A percentile compares a stretch with the other conserved stretches of the same genome.
Conservation (phyloP, 805 yeast genomes). For the Babjeviella inositovora region DNA sequence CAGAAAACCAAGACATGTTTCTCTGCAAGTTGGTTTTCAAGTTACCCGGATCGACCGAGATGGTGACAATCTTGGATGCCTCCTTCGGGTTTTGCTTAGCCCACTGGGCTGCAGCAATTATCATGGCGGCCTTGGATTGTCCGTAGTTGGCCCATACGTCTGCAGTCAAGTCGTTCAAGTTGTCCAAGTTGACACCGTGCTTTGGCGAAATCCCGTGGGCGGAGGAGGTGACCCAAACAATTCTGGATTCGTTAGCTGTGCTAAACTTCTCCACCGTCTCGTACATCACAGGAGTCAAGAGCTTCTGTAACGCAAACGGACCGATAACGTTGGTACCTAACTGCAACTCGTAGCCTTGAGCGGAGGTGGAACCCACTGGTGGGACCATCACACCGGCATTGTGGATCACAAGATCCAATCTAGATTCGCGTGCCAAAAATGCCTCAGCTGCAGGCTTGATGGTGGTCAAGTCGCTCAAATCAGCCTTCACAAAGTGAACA, state of each 20-base stretch:
- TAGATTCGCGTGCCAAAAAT: no score
- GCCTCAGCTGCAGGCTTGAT: slow-evolving; percentile 18
- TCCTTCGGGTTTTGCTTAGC: slow-evolving; percentile 8
- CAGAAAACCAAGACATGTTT: slow-evolving; percentile 6
- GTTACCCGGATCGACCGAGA: slow-evolving; percentile 17
- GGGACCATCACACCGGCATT: slow-evolving; percentile 10
- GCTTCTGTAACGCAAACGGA: slow-evolving; percentile 17
- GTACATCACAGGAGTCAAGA: slow-evolving; percentile 14
- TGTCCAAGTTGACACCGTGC: slow-evolving; percentile 12
- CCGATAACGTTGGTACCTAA: slow-evolving; percentile 18
- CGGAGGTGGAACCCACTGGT: slow-evolving; percentile 9
- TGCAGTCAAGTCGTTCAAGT: slow-evolving; percentile 3
- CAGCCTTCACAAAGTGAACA: slow-evolving; percentile 11
- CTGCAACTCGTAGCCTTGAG: slow-evolving; percentile 17
- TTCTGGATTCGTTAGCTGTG: slow-evolving; percentile 8
- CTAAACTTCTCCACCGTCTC: slow-evolving; percentile 7
- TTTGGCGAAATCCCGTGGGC: slow-evolving; percentile 12
- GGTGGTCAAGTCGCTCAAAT: slow-evolving; percentile 22
- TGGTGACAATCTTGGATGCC: slow-evolving; percentile 10
- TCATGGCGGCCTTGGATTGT: slow-evolving; percentile 19
- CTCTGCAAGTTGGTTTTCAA: slow-evolving; percentile 13
- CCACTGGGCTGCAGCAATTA: slow-evolving; percentile 17
- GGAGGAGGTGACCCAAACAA: slow-evolving; percentile 20
- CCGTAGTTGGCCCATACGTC: slow-evolving; percentile 13
- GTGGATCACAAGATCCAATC: slow-evolving; percentile 9